These are phyloP conservation scores for Lactifluus echinatus DNA, from an alignment of 768 basidiomycete genomes.

Conservation along the genomic window DNA sequence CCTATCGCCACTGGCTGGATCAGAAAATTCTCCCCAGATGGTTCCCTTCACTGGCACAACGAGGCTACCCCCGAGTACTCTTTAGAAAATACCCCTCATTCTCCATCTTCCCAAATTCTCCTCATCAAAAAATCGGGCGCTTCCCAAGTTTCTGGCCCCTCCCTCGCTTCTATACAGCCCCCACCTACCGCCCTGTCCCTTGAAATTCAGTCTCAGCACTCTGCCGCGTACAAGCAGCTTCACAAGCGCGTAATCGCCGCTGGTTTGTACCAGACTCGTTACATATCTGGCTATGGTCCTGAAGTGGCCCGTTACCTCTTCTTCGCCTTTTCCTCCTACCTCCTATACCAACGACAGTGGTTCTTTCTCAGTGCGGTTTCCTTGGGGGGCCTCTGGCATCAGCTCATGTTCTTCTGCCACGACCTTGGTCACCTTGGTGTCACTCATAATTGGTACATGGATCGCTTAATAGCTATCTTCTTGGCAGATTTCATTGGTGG, in stretches of 20 bases:
- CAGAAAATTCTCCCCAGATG: conserved; percentile 40
- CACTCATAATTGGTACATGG: conserved; percentile 76
- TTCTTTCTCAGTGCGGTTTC: conserved; percentile 66
- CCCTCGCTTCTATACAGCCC: conserved; percentile 38
- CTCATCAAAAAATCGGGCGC: conserved; percentile 41
- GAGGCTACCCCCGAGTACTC: conserved; percentile 19
- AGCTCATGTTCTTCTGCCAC: conserved; percentile 85
- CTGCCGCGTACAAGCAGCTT: conserved; percentile 70
- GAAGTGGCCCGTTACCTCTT: conserved; percentile 74
- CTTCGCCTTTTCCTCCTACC: conserved; percentile 49
- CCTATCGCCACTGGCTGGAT: conserved; percentile 85
- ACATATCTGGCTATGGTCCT: conserved; percentile 81
- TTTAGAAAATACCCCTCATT: conserved; percentile 22
- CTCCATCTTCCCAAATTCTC: conserved; percentile 45
- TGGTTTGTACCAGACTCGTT: conserved; percentile 79
- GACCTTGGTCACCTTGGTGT: conserved; percentile 95
- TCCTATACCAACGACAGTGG: conserved; percentile 57
- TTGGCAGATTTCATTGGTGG: conserved; percentile 88
- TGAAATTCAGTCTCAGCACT: conserved; percentile 54
- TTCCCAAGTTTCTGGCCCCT: conserved; percentile 31
- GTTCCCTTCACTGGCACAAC: conserved; percentile 21
- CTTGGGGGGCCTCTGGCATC: conserved; percentile 91
- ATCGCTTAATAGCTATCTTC: conserved; percentile 70
- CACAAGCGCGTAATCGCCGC: conserved; percentile 66
- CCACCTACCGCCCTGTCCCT: conserved; percentile 47